Evolutionary conservation across 164 flowering plant species (phyloP), one percentile per base, ranked within the genome.

Genomic region (Tetracentron sinense): DNA sequence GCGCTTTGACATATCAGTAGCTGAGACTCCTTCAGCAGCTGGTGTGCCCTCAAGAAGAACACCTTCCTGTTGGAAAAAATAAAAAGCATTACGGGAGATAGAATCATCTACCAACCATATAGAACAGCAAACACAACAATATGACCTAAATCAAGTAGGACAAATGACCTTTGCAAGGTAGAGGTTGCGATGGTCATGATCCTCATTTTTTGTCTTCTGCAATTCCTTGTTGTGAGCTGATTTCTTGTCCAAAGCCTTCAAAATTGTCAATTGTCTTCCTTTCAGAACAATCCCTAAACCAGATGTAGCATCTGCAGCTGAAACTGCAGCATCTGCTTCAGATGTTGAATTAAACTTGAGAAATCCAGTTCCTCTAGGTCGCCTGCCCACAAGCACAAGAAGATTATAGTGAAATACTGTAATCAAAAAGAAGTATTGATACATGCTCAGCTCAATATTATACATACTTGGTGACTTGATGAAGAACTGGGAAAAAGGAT

Each of bases 281-380:
- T 84, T 89, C 48, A 88, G 64, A 60, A 77, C 59, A 70, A 92
- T 84, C 38, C 99, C 99, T 60, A 74, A 30, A 27, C 84, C 92
- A 69, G 83, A 62, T 48, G 66, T 69, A 67, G 67, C 75, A 63
- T 75, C 75, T 27, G 89, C 92, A 22, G 92, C 89, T 57, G 84
- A 71, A 79, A 88, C 73, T 28, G 97, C 90, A 63, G 86, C 87
- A 72, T 75, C 75, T 14, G 82, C 90, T 38, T 86, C 90, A 28
- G 81, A 85, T 46, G 48, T 25, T 53, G 87, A 71, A 63, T 77
- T 79, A 62, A 89, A 91, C 83, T 85, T 88, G 60, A 95, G 84
- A 79, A 95, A 95, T 44, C 90, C 99, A 65, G 92, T 89, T 56
- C 99, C 99, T 72, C 66, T 86, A 26, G 97, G 97, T 54, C 97